Evolutionary conservation across 2,329 filamentous ascomycete genomes (phyloP).

Genomic region (Stagonosporopsis cucurbitacearum): DNA sequence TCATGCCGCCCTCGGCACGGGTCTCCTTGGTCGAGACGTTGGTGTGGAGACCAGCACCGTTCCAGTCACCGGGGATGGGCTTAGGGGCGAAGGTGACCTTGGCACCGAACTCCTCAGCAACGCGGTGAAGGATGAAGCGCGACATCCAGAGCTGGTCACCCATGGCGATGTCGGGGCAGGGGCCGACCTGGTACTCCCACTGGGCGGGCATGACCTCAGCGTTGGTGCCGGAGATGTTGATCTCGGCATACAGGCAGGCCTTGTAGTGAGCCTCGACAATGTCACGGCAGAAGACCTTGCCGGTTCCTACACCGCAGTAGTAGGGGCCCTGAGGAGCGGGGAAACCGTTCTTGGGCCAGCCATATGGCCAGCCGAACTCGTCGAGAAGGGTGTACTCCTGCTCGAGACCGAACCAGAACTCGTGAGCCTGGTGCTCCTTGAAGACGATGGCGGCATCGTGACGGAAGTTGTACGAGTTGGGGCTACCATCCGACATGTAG

Average conservation of each 20-base stretch:
- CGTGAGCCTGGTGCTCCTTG: conserved; percentile 80
- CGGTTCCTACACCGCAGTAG: conserved; percentile 97
- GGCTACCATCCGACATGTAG: conserved; percentile 90
- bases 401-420: conserved; percentile 97
- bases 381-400: conserved; percentile 97
- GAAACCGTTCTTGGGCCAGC: conserved; percentile 88
- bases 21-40: conserved; percentile 93
- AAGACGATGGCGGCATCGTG: conserved; percentile 90
- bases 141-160: conserved; percentile 97
- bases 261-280: conserved; percentile 96
- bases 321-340: conserved; percentile 92
- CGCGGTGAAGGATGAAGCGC: conserved; percentile 85
- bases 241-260: conserved; percentile 83
- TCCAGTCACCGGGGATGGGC: conserved; percentile 95
- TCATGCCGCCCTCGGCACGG: conserved; percentile 91
- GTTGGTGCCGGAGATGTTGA: conserved; percentile 98
- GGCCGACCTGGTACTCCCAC: conserved; percentile 98
- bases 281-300: conserved; percentile 97
- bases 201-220: conserved; percentile 98
- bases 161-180: conserved; percentile 83
- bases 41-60: conserved; percentile 90
- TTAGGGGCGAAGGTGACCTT: conserved; percentile 96
- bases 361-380: conserved; percentile 84
- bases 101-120: conserved; percentile 95
- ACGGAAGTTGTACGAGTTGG: conserved; percentile 99